Evolutionary conservation across 108 stramenopile species (phyloP).

Genomic region (Skeletonema tropicum): DNA sequence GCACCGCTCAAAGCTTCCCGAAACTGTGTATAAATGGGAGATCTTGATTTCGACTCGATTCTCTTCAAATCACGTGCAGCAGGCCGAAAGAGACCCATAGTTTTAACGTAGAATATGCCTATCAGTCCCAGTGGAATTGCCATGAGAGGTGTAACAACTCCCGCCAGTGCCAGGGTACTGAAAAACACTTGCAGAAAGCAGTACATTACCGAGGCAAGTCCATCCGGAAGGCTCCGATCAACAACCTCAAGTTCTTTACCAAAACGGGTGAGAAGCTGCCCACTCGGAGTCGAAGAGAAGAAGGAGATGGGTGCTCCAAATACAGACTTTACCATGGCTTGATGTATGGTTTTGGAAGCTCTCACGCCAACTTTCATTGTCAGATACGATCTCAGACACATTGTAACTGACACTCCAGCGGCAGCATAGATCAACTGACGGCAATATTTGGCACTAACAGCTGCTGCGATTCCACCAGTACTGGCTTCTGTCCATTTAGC

Average conservation of each 20-base stretch:
- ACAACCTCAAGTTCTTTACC: constrained; percentile 85
- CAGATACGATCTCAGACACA: constrained; percentile 73
- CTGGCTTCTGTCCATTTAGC: constrained; percentile 81
- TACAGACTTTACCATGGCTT: constrained; percentile 77
- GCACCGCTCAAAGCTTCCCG: constrained; percentile 88
- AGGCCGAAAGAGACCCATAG: constrained; percentile 67
- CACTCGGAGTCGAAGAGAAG: constrained; percentile 92
- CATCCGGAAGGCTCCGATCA: constrained; percentile 75
- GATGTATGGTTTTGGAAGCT: constrained; percentile 69
- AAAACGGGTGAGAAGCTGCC: constrained; percentile 91
- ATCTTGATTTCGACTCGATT: constrained; percentile 81
- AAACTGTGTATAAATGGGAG: constrained; percentile 96
- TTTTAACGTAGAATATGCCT: constrained; percentile 54
- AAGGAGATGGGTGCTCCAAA: constrained; percentile 90
- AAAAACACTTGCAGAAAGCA: constrained; percentile 76
- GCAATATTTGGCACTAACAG: constrained; percentile 60
- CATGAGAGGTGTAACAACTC: constrained; percentile 69
- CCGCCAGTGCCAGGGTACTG: constrained; percentile 61
- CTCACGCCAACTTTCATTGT: constrained; percentile 71
- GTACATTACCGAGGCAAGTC: constrained; percentile 66
- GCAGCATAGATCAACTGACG: constrained; percentile 68
- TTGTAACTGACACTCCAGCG: constrained; percentile 66
- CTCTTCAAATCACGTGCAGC: constrained; percentile 88
- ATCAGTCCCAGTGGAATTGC: constrained; percentile 58
- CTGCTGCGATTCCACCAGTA: constrained; percentile 48